Percentiles rank a stretch among this genome's conserved stretches.
Conservation (phyloP, 331 rosid species). For the Quercus lobata region DNA sequence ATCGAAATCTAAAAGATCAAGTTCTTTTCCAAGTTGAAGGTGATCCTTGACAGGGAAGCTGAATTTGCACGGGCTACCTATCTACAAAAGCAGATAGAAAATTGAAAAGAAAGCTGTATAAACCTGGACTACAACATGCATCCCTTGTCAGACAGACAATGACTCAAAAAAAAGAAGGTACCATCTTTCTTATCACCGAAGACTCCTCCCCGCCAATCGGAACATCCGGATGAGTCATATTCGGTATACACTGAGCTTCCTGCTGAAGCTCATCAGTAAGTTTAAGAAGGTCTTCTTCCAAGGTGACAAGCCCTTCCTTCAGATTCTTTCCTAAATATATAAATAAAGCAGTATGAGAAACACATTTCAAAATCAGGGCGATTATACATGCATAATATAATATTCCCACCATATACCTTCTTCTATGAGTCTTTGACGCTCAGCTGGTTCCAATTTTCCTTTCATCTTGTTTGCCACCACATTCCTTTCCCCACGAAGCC, state of each 20-base stretch:
- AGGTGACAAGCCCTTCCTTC: conserved; percentile 66
- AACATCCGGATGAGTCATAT: conserved; percentile 82
- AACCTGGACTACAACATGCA: conserved; percentile 5
- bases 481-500: conserved; percentile 88
- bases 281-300: conserved; percentile 85
- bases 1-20: conserved; percentile 87
- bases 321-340: conserved; percentile 66
- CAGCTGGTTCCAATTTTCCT: conserved; percentile 74
- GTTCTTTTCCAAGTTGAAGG: conserved; percentile 82
- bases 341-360: conserved; percentile 4
- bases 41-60: conserved; percentile 83
- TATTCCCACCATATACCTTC: conserved; percentile 52
- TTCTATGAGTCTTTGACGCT: conserved; percentile 76
- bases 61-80: conserved; percentile 55
- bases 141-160: background rate
- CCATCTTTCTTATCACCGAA: conserved; percentile 60
- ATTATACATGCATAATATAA: background rate
- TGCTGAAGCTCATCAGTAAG: conserved; percentile 79
- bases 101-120: conserved; percentile 11
- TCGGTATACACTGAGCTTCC: conserved; percentile 86
- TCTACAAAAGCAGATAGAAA: conserved; percentile 40
- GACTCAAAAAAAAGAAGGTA: conserved; percentile 19
- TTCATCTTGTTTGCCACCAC: conserved; percentile 91
- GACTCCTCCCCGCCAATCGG: conserved; percentile 92
- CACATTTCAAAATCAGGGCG: background rate